Base-by-base conservation (phyloP, 1,284 basidiomycete species). In the Naganishia cerealis region DNA sequence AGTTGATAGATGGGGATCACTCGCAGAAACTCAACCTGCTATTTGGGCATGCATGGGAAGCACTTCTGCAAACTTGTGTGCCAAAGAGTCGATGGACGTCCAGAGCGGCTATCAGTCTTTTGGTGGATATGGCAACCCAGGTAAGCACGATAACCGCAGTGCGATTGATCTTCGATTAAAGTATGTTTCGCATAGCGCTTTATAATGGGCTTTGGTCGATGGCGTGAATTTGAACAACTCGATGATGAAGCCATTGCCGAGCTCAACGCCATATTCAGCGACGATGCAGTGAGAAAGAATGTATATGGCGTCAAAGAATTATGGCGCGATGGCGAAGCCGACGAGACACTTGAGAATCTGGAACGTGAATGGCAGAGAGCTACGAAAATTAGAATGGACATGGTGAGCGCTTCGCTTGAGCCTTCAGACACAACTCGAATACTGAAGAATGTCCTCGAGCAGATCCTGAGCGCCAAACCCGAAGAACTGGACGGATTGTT, bases 111-210 rank as follows among this genome's bases (percentile, higher is more conserved):
- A 39, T 63, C 12, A 50, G 61, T 8, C 38, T 63, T 15, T 52
- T 63, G 12, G 50, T 63, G 16, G 61, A 63, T 38, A 42, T 63
- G 61, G 61, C 61, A 12, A 63, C 61, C 5, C 61, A 63, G 61
- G 61, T 63, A 26, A 42, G 61, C 39, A 50, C 24, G 26, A 36
- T 29, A 10, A n/a, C 6, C 29, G 9, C 24, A 50, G 18, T 33
- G 7, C 4, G 15, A 21, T 0, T 9, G 1, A 33, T 18, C 2
- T 24, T 52, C 42, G 15, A 63, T 29, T 10, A 18, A 36, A 16
- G 21, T 3, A 33, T 24, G 10, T 12, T 12, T 54, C 9, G 33
- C n/a, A 24, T 43, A 63, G 61, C 61, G 61, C 1, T 63, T 63
- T 24, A 54, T 63, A 52, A 63, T 63, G 61, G 61, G 61, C 39